These are phyloP conservation scores for Malassezia brasiliensis DNA, from an alignment of 1,284 basidiomycete genomes.

Conservation along the genomic window DNA sequence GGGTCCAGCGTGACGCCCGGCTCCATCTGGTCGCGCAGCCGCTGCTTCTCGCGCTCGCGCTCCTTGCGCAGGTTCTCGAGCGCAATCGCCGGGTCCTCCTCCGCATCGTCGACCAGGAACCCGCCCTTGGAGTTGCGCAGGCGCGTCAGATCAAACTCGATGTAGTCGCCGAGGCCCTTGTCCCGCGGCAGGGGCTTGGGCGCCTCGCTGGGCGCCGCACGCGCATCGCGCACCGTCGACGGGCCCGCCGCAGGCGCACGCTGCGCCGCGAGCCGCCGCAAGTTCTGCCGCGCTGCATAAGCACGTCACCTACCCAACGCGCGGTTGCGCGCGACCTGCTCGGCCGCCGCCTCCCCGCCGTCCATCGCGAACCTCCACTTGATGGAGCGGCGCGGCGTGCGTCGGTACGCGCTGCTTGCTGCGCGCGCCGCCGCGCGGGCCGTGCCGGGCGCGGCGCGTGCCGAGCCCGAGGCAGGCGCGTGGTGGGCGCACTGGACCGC, in stretches of 20 bases:
- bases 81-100: slow-evolving; percentile 23
- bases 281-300: slow-evolving; percentile 7
- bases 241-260: neutral
- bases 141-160: slow-evolving; percentile 45
- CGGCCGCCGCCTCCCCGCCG: neutral
- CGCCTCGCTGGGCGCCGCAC: neutral
- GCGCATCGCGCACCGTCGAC: slow-evolving; percentile 8
- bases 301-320: neutral
- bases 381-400: slow-evolving; percentile 1
- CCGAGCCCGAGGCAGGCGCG: neutral
- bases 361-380: slow-evolving; percentile 10
- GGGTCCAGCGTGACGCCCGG: slow-evolving; percentile 38
- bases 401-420: slow-evolving; percentile 2
- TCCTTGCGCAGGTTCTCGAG: slow-evolving; percentile 39
- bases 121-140: slow-evolving; percentile 46
- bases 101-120: slow-evolving; percentile 38
- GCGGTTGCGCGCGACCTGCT: slow-evolving; percentile 7
- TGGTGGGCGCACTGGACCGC: slow-evolving; percentile 56
- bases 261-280: slow-evolving; percentile 4
- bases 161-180: slow-evolving; percentile 43
- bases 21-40: slow-evolving; percentile 32
- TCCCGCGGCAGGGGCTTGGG: slow-evolving; percentile 25
- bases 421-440: slow-evolving; percentile 1
- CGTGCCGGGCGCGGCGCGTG: neutral
- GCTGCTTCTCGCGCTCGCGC: slow-evolving; percentile 37